Percentiles rank a stretch among this genome's conserved stretches.
These are phyloP conservation scores for Bombardia bombarda DNA, from an alignment of 495 filamentous ascomycete species.

Conservation along the genomic window DNA sequence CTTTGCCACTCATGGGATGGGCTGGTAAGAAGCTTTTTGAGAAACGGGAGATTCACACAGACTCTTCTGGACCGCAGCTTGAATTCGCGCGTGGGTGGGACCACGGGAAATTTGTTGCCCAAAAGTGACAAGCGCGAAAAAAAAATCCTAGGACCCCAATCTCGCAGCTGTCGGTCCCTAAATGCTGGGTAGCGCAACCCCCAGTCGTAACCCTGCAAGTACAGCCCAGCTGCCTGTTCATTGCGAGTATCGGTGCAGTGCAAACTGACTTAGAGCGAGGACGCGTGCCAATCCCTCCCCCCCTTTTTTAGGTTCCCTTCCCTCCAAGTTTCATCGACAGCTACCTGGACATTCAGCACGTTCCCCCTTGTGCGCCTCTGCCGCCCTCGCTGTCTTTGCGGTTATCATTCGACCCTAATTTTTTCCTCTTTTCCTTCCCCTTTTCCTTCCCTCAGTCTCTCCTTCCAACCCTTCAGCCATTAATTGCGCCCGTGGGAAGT, in stretches of 20 bases:
- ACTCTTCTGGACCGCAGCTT: neutral
- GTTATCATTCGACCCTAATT: constrained; percentile 11
- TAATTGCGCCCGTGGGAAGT: constrained; percentile 17
- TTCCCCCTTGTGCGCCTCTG: constrained; percentile 8
- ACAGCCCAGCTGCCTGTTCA: constrained; percentile 8
- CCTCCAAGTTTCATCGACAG: constrained; percentile 15
- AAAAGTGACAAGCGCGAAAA: constrained; percentile 12
- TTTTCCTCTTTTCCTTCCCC: constrained; percentile 8
- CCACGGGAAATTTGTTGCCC: constrained; percentile 18
- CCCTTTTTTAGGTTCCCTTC: constrained; percentile 8
- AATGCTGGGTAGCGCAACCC: constrained; percentile 3
- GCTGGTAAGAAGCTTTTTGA: too few species aligned
- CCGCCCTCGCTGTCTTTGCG: constrained; percentile 3
- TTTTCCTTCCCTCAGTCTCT: constrained; percentile 14
- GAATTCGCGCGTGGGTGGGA: neutral
- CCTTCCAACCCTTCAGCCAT: constrained; percentile 12
- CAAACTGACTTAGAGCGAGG: neutral
- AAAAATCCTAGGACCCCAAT: constrained; percentile 4
- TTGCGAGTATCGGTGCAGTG: constrained; percentile 6
- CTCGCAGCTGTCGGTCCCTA: constrained; percentile 6
- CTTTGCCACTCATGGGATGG: too few species aligned
- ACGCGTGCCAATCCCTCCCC: constrained; percentile 14
- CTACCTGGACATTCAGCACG: constrained; percentile 10
- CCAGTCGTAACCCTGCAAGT: constrained; percentile 12
- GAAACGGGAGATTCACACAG: neutral